phyloP scores from a whole-genome alignment of 2,329 filamentous ascomycete genomes.

The Cladorrhinum sp. region DNA sequence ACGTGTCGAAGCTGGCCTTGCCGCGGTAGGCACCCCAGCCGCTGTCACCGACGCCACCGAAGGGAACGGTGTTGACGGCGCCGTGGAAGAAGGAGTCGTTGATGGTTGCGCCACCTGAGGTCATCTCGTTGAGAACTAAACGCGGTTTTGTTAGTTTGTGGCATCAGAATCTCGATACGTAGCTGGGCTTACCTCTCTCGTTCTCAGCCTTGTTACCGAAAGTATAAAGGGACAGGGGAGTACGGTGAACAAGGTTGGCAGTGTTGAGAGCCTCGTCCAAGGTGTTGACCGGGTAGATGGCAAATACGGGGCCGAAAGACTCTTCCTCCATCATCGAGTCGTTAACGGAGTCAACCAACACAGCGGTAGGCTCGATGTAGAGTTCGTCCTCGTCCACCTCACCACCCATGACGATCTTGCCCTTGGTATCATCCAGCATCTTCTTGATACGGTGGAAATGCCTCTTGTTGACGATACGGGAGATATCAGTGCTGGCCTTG shows the following conservation, averaged over 20 bases:
- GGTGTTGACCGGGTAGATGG: slow-evolving; percentile 72
- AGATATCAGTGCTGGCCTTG: slow-evolving; percentile 73
- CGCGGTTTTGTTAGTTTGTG: slow-evolving; percentile 8
- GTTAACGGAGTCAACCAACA: slow-evolving; percentile 71
- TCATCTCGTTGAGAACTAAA: slow-evolving; percentile 58
- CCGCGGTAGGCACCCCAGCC: slow-evolving; percentile 77
- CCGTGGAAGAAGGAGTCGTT: slow-evolving; percentile 53
- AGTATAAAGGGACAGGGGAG: slow-evolving; percentile 78
- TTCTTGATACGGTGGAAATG: slow-evolving; percentile 82
- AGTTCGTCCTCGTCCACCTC: slow-evolving; percentile 74
- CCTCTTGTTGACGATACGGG: slow-evolving; percentile 73
- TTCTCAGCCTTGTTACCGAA: slow-evolving; percentile 82
- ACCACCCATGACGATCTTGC: slow-evolving; percentile 85
- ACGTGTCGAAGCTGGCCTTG: slow-evolving; percentile 67
- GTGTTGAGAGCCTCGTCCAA: slow-evolving; percentile 83
- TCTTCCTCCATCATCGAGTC: slow-evolving; percentile 81
- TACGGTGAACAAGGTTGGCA: slow-evolving; percentile 77
- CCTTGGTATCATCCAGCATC: slow-evolving; percentile 81
- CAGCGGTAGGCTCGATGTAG: slow-evolving; percentile 89
- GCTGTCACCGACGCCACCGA: slow-evolving; percentile 79
- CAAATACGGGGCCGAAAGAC: slow-evolving; percentile 89
- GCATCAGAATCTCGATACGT: background rate
- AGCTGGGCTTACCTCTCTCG: slow-evolving; percentile 58
- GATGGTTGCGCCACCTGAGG: slow-evolving; percentile 65
- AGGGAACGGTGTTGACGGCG: slow-evolving; percentile 67